Evolutionary conservation across 202 grass and related monocot species (phyloP), one percentile per base, ranked within the genome.

Genomic region (Cymbopogon flexuosus): DNA sequence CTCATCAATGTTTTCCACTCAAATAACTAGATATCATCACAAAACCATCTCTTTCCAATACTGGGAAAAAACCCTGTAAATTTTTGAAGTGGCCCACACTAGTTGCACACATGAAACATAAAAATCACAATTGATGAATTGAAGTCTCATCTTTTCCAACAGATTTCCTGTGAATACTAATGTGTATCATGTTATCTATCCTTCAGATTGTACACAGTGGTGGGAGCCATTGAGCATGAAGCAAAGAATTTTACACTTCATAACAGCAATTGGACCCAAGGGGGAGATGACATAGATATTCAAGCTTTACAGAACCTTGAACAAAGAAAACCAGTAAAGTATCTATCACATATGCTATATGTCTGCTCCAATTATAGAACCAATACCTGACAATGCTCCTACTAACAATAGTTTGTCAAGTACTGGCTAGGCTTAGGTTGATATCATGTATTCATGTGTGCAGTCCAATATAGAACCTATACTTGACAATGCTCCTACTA

Each of bases 1-100:
- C 39, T 45, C 39, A 72, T 7, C 37, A 45, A 10, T 63, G 46
- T 62, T 81, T 62, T 9, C 14, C 23, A 23, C 27, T 36, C 33
- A 41, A 43, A 62, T 29, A 13, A 36, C 13, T 82, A 16, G 9
- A 36, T 24, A 82, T n/a, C 41, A 73, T 72, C 19, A 29, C 8
- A 64, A 73, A 12, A 21, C 1, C 79, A 82, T 64, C 39, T 80
- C 30, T 81, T n/a, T 59, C 35, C 13, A 4, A 72, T 29, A 71
- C 19, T 22, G 22, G 4, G 22, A 71, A 80, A 46, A 59, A 22
- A 1, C 2, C n/a, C n/a, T 33, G 42, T 19, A 62, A 43, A 47
- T 16, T 8, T 75, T 41, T 46, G 1, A 59, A 2, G 36, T 75
- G 40, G 2, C 21, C 67, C 65, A 68, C 35, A 40, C 10, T 12